These are phyloP conservation scores for Ensete ventricosum DNA, from an alignment of 176 grass and related monocot species.

Conservation along the genomic window DNA sequence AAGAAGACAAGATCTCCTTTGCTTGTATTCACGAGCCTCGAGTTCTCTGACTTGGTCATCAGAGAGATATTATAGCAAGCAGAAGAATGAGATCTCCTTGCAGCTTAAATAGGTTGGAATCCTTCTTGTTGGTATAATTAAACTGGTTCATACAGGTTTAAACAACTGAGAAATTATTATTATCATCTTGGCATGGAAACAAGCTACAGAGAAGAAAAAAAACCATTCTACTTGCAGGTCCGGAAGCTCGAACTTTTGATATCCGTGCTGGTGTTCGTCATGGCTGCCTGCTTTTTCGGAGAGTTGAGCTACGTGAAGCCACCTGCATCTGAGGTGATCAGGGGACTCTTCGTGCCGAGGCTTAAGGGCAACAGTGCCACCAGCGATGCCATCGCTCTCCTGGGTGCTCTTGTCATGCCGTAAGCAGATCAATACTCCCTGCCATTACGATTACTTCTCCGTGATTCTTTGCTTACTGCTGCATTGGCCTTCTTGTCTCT, in stretches of 20 bases:
- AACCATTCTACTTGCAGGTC: slow-evolving; percentile 19
- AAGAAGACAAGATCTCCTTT: too few species aligned
- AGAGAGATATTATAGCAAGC: too few species aligned
- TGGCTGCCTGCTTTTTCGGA: slow-evolving; percentile 67
- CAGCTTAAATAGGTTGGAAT: too few species aligned
- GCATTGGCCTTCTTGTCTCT: not conserved
- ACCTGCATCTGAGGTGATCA: slow-evolving; percentile 46
- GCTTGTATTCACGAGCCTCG: too few species aligned
- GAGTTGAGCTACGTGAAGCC: slow-evolving; percentile 70
- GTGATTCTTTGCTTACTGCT: not conserved
- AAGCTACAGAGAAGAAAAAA: not conserved
- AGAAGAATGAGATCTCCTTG: too few species aligned
- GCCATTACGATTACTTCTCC: not conserved
- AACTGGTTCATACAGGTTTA: too few species aligned
- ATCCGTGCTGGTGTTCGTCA: slow-evolving; percentile 46
- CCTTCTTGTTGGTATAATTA: too few species aligned
- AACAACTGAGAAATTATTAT: too few species aligned
- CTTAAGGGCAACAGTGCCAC: slow-evolving; percentile 46
- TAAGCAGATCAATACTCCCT: slow-evolving; percentile 18
- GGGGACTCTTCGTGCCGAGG: slow-evolving; percentile 62
- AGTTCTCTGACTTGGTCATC: too few species aligned
- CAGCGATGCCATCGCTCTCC: slow-evolving; percentile 61
- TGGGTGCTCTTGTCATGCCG: slow-evolving; percentile 81
- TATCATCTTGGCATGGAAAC: too few species aligned
- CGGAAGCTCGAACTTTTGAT: slow-evolving; percentile 59